A percentile compares a stretch with the other conserved stretches of the same genome.
These are phyloP conservation scores for Tolypocladium album DNA, from an alignment of 2,329 filamentous ascomycete genomes.

Conservation along the genomic window DNA sequence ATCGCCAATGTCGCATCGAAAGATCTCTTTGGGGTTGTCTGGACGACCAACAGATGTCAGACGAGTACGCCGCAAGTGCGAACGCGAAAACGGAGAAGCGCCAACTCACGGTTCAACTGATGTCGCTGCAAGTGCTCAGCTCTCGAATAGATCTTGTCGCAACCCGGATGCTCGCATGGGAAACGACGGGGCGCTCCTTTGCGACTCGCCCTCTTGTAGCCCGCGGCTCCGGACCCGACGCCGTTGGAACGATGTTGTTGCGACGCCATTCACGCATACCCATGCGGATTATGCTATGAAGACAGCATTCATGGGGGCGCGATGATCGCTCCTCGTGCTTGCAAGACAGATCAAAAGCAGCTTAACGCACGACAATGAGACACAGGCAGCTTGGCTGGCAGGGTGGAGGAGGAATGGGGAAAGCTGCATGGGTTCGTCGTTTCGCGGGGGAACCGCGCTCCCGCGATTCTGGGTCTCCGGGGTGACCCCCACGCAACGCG, in stretches of 20 bases:
- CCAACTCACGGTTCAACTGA: conserved; percentile 64
- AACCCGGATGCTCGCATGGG: conserved; percentile 57
- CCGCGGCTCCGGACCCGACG: conserved; percentile 6
- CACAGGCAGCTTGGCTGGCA: background rate
- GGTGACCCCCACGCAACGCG: conserved; percentile 8
- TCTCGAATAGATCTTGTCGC: conserved; percentile 70
- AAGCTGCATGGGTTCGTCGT: background rate
- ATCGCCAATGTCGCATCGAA: conserved; percentile 62
- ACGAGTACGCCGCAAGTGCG: conserved; percentile 6
- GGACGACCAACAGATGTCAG: conserved; percentile 5
- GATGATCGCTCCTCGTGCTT: background rate
- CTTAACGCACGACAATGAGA: background rate
- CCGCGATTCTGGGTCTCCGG: conserved; percentile 3
- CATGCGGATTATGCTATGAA: background rate
- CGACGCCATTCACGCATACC: conserved; percentile 10
- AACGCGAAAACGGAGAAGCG: conserved; percentile 1
- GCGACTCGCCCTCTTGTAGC: conserved; percentile 40
- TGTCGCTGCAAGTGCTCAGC: conserved; percentile 75
- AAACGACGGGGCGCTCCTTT: conserved; percentile 42
- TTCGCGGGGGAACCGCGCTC: conserved; percentile 6
- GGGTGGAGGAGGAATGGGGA: background rate
- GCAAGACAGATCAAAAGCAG: background rate
- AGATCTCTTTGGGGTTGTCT: conserved; percentile 76
- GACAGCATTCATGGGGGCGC: background rate
- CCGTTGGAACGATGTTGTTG: conserved; percentile 7